These are phyloP conservation scores for Emericellopsis terricola DNA, from an alignment of 495 filamentous ascomycete species.

Conservation along the genomic window DNA sequence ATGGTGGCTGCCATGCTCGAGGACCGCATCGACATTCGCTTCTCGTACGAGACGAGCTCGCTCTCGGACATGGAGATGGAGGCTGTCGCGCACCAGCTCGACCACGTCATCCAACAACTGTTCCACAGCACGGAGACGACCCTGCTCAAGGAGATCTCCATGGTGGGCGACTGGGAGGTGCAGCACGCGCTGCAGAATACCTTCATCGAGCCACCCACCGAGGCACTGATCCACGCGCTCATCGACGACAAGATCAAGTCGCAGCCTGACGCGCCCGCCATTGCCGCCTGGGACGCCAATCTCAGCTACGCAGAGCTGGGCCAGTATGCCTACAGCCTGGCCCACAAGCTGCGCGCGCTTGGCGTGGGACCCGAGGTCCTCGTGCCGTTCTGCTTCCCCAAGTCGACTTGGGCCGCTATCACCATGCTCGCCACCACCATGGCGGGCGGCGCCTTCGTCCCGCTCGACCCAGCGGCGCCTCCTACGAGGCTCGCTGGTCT, in stretches of 20 bases:
- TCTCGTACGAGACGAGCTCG: conserved; percentile 5
- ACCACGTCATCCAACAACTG: conserved; percentile 3
- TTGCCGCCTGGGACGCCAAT: conserved; percentile 33
- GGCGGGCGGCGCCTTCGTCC: conserved; percentile 1
- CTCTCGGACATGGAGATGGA: conserved; percentile 5
- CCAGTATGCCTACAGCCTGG: neutral
- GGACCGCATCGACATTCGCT: conserved; percentile 3
- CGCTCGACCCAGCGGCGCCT: conserved; percentile 6
- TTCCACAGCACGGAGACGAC: too few relatives aligned
- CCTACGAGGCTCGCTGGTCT: neutral
- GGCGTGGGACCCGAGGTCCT: neutral
- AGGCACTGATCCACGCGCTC: conserved; percentile 10
- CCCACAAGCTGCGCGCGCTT: neutral
- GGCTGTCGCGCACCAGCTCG: conserved; percentile 8
- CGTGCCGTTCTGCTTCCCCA: too few relatives aligned
- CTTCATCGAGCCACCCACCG: neutral
- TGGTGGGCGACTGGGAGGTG: neutral
- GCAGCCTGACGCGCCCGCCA: conserved; percentile 8
- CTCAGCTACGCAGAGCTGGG: conserved; percentile 2
- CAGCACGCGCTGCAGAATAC: neutral
- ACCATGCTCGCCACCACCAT: neutral
- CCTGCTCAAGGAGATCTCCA: neutral
- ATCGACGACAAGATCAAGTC: conserved; percentile 6
- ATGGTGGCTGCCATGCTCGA: conserved; percentile 7
- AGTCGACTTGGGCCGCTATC: neutral